Evolutionary conservation across 2,329 filamentous ascomycete genomes (phyloP), one percentile per base, ranked within the genome.

Genomic region (Fusarium brevicatenulatum): DNA sequence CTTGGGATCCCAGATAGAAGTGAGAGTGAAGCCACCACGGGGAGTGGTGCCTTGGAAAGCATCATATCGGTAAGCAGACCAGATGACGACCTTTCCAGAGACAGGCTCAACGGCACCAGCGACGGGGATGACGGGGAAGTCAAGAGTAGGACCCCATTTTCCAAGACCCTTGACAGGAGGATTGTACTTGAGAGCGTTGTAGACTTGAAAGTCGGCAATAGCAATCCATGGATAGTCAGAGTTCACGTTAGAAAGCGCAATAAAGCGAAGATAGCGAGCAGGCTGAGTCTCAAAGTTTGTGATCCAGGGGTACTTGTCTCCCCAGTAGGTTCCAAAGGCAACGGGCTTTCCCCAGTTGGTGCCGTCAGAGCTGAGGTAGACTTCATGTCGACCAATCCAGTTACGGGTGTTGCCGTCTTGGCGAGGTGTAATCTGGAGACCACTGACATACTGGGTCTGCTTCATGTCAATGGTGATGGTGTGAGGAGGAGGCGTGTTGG

Each of bases 31-130:
- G 7, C 71, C 71, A 25, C 71, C 71, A 23, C 66, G 70, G 5
- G 71, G 63, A 8, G 23, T 71, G 9, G 63, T 71, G 21, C 56
- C 66, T 13, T 69, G 66, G 54, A 74, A 74, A 21, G 57, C 63
- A 47, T 74, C 71, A 16, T 71, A 73, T 9, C 59, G 70, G 57
- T 71, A 73, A 25, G 71, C 67, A 39, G 72, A 75, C 72, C 72
- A 75, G 19, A 75, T 47, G 10, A 75, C 34, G 16, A 75, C 72
- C 34, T 59, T 73, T 37, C 72, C 72, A 1, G 59, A 65, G 2
- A 67, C 60, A 11, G 72, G 72, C n/a, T 75, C 72, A 23, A 75
- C 70, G 1, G 72, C 72, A 40, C 66, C 72, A 12, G 72, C 72
- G 2, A 75, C 72, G 11, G 72, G 72, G 7, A 75, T 72, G 28